Evolutionary conservation across 192 early-diverging fungal genomes (phyloP), one percentile per base, ranked within the genome.

Genomic region (Irineochytrium annulatum): DNA sequence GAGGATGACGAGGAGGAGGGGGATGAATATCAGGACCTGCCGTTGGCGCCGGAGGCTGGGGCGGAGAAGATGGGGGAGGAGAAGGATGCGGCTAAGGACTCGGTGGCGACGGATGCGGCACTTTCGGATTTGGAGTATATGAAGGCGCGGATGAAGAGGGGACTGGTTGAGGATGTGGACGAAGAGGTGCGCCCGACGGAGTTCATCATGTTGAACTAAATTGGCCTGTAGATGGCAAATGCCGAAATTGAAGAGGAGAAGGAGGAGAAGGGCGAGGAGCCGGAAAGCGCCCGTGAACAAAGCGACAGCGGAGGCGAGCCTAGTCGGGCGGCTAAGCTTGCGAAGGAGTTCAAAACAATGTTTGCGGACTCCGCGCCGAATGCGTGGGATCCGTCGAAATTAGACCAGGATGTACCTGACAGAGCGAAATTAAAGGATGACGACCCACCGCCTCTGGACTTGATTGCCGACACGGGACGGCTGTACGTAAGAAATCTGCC

Each of bases 401-500:
- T 30, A 16, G 5, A 33, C 5, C 24, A 62, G 54, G 13, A 14
- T 20, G 31, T 57, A 0, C 55, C 56, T 14, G 55, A 27, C 2
- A 33, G 62, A 6, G 62, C 62, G 57, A 52, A 26, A 3, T 52
- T 30, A 57, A 67, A 16, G 66, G 52, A 41, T 14, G 46, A 20
- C 26, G 60, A 62, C 28, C 44, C 31, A 20, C 68, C 74, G 11
- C 68, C 77, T 3, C 65, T 72, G 27, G 82, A 88, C 19, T 72
- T 89, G 20, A 96, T 98, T 73, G 77, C 85, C 1, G 93, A 99
- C 46, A 99, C 96, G 16, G 96, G 94, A 0, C 87, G 96, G 22
- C 77, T 99, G 27, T 96, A 93, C 80, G 81, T 99, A 39, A 84
- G 88, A 54, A 99, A 99, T 67, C 79, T 99, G 31, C 78, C 96